Base-by-base conservation (phyloP, 192 early-diverging fungal genomes). In the Ambispora gerdemannii region DNA sequence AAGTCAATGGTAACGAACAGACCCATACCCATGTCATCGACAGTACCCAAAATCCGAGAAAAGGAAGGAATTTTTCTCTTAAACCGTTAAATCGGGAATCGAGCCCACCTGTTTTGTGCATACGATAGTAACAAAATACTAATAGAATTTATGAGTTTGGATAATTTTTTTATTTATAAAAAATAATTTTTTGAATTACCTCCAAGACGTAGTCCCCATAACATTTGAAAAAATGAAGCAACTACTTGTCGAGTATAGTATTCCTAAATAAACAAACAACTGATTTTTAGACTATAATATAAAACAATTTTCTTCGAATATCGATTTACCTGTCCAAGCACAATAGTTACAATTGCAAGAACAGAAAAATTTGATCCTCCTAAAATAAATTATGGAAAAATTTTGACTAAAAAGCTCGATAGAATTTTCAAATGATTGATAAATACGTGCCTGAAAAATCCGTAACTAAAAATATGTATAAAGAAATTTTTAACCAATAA, bases 11-110 rank as follows among this genome's bases (percentile, higher is more conserved):
- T 50, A 72, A 72, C 31, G 20, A 49, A 20, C 71, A 32, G 11
- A 27, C 70, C 71, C 60, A 72, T 7, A 72, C 67, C 71, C 71
- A 72, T 2, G 70, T 30, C 36, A 72, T 72, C 70, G 69, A 65
- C 4, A 53, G 30, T 15, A 72, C 28, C 72, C 15, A 72, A 36
- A 72, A 72, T 11, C 11, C 22, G 4, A 63, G 61, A 4, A 72
- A 52, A 3, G 19, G 20, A 17, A 8, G 3, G 70, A 72, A 55
- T 11, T 51, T 70, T 30, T 32, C 15, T 28, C 71, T 24, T 8
- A 67, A 27, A 19, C 33, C 68, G 32, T 72, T 65, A 35, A 72
- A 72, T 27, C 71, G 68, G 22, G 59, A 61, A 38, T 72, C 71
- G 15, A 43, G 15, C 1, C 27, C 20, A 30, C 71, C 71, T 3